Conservation (phyloP, 257 asterid genomes). For the Fraxinus quadrangulata region DNA sequence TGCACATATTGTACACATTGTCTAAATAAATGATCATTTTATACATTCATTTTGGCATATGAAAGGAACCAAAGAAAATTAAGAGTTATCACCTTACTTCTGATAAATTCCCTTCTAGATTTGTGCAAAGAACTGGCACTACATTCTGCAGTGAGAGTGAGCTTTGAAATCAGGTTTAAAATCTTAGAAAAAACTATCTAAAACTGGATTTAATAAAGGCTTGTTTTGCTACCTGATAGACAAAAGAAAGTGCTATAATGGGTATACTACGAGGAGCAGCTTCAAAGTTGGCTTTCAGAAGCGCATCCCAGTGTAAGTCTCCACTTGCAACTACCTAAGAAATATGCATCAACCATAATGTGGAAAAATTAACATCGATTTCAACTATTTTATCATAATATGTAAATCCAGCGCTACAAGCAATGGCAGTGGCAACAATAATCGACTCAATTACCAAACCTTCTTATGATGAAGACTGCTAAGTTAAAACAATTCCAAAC, state of each 20-base stretch:
- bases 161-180: slow-evolving; percentile 5
- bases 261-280: slow-evolving; percentile 92
- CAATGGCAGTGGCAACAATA: not conserved
- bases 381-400: too few relatives aligned
- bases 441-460: not conserved
- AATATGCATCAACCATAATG: slow-evolving; percentile 13
- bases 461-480: not conserved
- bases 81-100: slow-evolving; percentile 74
- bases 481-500: too few relatives aligned
- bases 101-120: slow-evolving; percentile 88
- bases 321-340: slow-evolving; percentile 76
- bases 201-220: slow-evolving; percentile 1
- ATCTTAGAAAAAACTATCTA: not conserved
- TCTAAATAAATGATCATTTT: not conserved
- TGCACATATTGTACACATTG: not conserved
- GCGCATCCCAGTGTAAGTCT: slow-evolving; percentile 87
- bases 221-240: slow-evolving; percentile 67
- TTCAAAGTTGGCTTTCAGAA: slow-evolving; percentile 73
- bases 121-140: slow-evolving; percentile 90
- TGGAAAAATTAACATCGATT: not conserved
- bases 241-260: slow-evolving; percentile 90
- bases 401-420: too few relatives aligned
- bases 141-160: slow-evolving; percentile 68
- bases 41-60: slow-evolving; percentile 14
- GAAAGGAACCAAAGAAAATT: not conserved